Evolutionary conservation across 1,139 yeast genomes (phyloP), one percentile per base, ranked within the genome.

Genomic region (Ogataea hybrid): DNA sequence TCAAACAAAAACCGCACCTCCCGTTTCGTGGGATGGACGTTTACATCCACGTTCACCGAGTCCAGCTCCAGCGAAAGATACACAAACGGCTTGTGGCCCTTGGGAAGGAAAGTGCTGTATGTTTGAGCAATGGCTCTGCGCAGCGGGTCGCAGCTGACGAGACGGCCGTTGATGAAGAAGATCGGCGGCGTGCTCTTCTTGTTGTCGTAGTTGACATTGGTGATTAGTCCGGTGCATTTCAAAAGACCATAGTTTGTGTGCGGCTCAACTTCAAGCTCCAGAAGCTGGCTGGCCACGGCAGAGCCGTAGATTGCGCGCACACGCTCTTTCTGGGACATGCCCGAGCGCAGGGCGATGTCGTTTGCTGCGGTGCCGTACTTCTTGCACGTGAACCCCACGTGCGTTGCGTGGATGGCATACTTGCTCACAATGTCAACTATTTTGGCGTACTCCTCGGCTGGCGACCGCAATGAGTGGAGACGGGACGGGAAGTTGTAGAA

Each of bases 11-110:
- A 89, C 38, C 95, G 65, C 1, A 94, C 97, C 56, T 92, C 97
- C 41, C 94, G 72, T 56, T 92, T 92, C 0, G 98, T 92, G 0
- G 99, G 99, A 58, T 94, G 98, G 8, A 94, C 81, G 60, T 92
- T 92, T 9, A 92, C 98, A 60, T 92, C 99, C 11, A 92, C 70
- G 46, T 83, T 81, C 25, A 66, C 68, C 0, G 97, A 86, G 15
- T 71, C 68, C 5, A 92, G 78, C 28, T 70, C 69, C 17, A 92
- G 60, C 35, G 87, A 73, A 41, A 92, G 50, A 62, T 89, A 92
- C 1, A 87, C 73, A 59, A 92, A 92, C 0, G 96, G 85, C 50
- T 75, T 80, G 35, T 75, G 77, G 0, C 95, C 95, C 49, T 83
- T 85, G 0, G 97, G 96, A 12, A 92, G 64, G 58, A 78, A 86